Base-by-base conservation (phyloP, 257 asterid species). In the Schizonepeta tenuifolia region DNA sequence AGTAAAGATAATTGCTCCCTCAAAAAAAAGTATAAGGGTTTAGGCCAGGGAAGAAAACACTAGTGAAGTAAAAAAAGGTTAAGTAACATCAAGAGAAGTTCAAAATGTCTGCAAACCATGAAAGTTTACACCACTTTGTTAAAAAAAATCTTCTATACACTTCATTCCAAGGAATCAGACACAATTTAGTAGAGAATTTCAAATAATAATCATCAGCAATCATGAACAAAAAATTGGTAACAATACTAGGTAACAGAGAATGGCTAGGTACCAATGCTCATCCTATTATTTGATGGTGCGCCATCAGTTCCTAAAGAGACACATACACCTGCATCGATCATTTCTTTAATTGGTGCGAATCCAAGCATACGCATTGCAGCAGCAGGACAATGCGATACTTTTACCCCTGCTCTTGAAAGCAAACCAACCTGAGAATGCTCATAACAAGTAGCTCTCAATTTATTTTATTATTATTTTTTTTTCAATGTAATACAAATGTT, bases 351-450 rank as follows among this genome's bases (percentile, higher is more conserved):
- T 4, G 96, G 96, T 41, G 97, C 86, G 70, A 89, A 90, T 55
- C 96, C 96, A 20, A 89, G 94, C 96, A 87, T 85, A 40, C 74
- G 96, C 97, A 89, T 91, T 50, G 96, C 96, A 77, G 96, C 86
- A 85, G 97, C 96, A 75, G 97, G 96, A 76, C 96, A 89, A 54
- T 89, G 97, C 26, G 96, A 91, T 28, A 87, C 96, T 85, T 91
- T 91, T 24, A 89, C 97, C 61, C 90, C 94, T 13, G 85, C 78
- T 78, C 75, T 76, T 40, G 90, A 71, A 21, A 91, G 86, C 69
- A 77, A 76, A 70, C 66, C 80, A 69, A 91, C 65, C 97, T 91
- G 85, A 78, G 40, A 78, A 73, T 66, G 54, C 12, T 49, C 15
- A 20, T n/a, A 22, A 9, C 6, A 63, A 46, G 28, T 15, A 40